phyloP scores from a whole-genome alignment of 2,329 filamentous ascomycete genomes.

The Hypoxylon sp. region DNA sequence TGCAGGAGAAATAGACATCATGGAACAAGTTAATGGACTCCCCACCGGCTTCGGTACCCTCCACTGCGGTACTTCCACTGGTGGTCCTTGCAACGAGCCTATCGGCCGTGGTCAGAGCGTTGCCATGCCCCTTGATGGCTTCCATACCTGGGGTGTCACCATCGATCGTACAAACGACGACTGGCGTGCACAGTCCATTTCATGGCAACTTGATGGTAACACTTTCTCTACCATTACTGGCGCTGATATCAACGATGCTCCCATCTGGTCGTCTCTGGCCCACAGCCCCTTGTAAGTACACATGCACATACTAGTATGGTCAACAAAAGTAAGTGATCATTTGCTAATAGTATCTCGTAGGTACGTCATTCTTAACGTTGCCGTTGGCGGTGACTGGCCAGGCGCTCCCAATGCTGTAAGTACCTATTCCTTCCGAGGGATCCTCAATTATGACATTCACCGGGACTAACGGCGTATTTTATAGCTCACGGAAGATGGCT shows the following conservation, averaged over 20 bases:
- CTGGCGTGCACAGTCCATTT: slow-evolving; percentile 64
- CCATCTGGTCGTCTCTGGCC: slow-evolving; percentile 64
- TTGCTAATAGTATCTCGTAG: slow-evolving; percentile 27
- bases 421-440: slow-evolving; percentile 1
- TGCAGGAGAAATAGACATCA: slow-evolving; percentile 70
- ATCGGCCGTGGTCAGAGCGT: slow-evolving; percentile 57
- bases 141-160: slow-evolving; percentile 64
- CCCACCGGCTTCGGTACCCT: slow-evolving; percentile 62
- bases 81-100: slow-evolving; percentile 67
- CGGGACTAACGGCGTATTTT: slow-evolving; percentile 31
- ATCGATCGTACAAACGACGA: slow-evolving; percentile 62
- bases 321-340: not conserved
- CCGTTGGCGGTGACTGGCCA: slow-evolving; percentile 67
- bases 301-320: not conserved
- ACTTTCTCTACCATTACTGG: slow-evolving; percentile 62
- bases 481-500: slow-evolving; percentile 49
- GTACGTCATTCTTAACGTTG: slow-evolving; percentile 67
- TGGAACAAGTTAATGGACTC: slow-evolving; percentile 68
- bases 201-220: slow-evolving; percentile 63
- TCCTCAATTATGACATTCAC: not conserved
- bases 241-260: slow-evolving; percentile 58
- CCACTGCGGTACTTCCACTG: slow-evolving; percentile 63
- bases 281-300: slow-evolving; percentile 60
- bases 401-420: slow-evolving; percentile 49
- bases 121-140: slow-evolving; percentile 56